Evolutionary conservation across 768 basidiomycete species (phyloP).

Genomic region (Xerocomus potaroensis): DNA sequence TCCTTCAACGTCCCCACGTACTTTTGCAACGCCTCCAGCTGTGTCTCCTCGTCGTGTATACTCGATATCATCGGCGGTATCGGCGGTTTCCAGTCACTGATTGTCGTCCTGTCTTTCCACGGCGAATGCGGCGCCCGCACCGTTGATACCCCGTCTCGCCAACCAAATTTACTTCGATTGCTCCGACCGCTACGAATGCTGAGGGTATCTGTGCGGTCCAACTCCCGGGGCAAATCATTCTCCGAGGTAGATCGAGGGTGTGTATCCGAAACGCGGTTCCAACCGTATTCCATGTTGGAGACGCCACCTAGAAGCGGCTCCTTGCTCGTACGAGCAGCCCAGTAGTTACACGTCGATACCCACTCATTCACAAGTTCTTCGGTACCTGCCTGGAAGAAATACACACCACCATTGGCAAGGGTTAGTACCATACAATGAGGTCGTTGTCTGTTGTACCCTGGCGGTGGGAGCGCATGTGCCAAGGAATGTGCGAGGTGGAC

Average conservation of each 20-base stretch:
- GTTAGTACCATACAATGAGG: conserved; percentile 96
- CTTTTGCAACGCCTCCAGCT: conserved; percentile 83
- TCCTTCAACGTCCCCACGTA: conserved; percentile 72
- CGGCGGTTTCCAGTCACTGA: conserved; percentile 96
- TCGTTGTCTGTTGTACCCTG: conserved; percentile 86
- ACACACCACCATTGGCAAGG: conserved; percentile 83
- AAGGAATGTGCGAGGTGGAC: conserved; percentile 84
- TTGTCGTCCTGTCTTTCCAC: conserved; percentile 66
- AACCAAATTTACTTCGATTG: conserved; percentile 66
- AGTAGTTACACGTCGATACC: conserved; percentile 99
- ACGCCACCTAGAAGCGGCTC: conserved; percentile 95
- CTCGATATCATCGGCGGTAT: conserved; percentile 80
- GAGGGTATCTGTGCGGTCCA: conserved; percentile 53
- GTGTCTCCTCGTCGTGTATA: conserved; percentile 86
- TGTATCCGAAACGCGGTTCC: conserved; percentile 73
- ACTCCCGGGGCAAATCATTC: conserved; percentile 45
- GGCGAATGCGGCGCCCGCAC: conserved; percentile 67
- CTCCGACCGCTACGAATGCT: conserved; percentile 78
- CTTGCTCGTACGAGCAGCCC: conserved; percentile 94
- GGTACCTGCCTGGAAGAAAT: conserved; percentile 98
- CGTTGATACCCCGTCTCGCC: conserved; percentile 64
- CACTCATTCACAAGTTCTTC: conserved; percentile 99
- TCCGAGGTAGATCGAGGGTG: conserved; percentile 57
- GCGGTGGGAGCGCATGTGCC: conserved; percentile 82
- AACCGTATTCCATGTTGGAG: conserved; percentile 99